Base-by-base conservation (phyloP, 228 moss, liverwort and hornwort species). In the Sphagnum magellanicum region DNA sequence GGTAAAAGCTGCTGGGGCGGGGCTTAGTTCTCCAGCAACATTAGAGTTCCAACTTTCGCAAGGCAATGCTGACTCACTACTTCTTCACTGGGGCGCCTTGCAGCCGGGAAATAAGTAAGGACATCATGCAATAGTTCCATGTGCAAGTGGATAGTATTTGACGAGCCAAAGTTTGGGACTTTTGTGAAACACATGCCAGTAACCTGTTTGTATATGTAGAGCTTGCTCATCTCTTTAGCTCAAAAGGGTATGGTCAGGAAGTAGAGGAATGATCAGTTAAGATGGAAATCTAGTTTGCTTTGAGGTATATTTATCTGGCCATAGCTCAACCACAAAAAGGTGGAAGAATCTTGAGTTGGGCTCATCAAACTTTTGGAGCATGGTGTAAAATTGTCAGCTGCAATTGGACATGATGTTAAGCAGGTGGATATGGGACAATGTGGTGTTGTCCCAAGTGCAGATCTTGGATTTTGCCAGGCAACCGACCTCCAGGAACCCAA, bases 21-120 rank as follows among this genome's bases (percentile, higher is more conserved):
- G 75, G 50, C 76, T 67, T 57, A 88, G 90, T 68, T 79, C 82
- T 64, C 91, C 91, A 67, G 81, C 90, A 17, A 61, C 74, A 5
- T 62, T 95, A 48, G 83, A 87, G 5, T 77, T 95, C 51, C 87
- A 95, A 78, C 81, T 95, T 50, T 83, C 72, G 16, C 79, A 79
- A 51, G 70, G 74, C 63, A 75, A 81, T 75, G 74, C 69, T 16
- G 77, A 86, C 51, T 79, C 83, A 5, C 73, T 92, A 32, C 74
- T 88, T 50, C 92, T 95, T 67, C 94, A 95, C 67, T 95, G 94
- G 94, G 94, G 94, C 59, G 90, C 88, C 53, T 81, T 79, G 67
- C 87, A 82, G 60, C 80, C 87, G 4, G 88, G 88, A 61, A 79
- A 87, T 65, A 85, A 87, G 94, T 94, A 78, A 77, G 75, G 46